These are phyloP conservation scores for Balakata baccata DNA, from an alignment of 345 rosid species.

Conservation along the genomic window DNA sequence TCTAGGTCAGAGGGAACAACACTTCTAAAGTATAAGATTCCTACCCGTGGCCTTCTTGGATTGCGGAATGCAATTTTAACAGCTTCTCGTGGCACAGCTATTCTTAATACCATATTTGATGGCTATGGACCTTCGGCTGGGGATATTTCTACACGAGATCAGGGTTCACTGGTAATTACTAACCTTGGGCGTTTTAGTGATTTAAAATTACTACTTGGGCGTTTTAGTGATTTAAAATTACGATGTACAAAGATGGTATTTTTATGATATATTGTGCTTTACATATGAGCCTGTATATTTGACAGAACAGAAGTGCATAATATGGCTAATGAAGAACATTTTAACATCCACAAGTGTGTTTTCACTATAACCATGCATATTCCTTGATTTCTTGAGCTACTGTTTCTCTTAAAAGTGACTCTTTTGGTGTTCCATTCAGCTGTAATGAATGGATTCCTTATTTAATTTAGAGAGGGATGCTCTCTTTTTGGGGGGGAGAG, in stretches of 20 bases:
- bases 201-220: background rate
- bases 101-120: constrained; percentile 84
- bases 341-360: background rate
- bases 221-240: background rate
- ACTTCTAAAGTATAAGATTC: constrained; percentile 74
- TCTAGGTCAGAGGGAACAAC: constrained; percentile 82
- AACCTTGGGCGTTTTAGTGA: constrained; percentile 14
- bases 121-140: constrained; percentile 95
- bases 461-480: too few relatives aligned
- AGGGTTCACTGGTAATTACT: constrained; percentile 79
- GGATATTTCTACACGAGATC: constrained; percentile 80
- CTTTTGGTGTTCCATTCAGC: background rate
- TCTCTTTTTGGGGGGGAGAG: too few relatives aligned
- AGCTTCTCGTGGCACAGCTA: constrained; percentile 95
- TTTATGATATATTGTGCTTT: background rate
- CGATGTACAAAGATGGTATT: background rate
- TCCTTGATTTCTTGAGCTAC: background rate
- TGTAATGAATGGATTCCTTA: background rate
- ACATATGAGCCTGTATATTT: background rate
- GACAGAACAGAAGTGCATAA: background rate
- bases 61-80: constrained; percentile 93
- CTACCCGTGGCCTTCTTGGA: constrained; percentile 98
- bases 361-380: background rate
- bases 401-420: background rate
- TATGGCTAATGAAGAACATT: background rate